These are phyloP conservation scores for Pseudogymnoascus sp. DNA, from an alignment of 2,329 filamentous ascomycete genomes.

Conservation along the genomic window DNA sequence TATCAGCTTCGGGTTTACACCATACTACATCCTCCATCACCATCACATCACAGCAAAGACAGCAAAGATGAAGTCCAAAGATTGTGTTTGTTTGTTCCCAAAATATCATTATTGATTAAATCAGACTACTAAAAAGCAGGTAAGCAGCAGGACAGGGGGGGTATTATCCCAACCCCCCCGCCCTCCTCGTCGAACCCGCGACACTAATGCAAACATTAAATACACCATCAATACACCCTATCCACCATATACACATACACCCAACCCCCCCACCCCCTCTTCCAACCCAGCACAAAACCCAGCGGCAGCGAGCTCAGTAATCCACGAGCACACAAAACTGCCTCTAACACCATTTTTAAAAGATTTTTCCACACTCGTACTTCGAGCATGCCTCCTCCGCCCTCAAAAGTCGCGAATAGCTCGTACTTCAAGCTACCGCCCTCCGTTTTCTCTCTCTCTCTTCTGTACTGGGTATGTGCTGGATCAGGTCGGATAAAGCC, in stretches of 20 bases:
- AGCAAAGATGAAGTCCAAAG: too few relatives aligned
- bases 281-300: neutral
- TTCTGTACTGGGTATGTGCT: neutral
- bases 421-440: neutral
- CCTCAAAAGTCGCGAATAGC: neutral
- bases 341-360: neutral
- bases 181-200: neutral
- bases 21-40: neutral
- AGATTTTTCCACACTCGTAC: neutral
- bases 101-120: neutral
- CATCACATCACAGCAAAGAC: neutral
- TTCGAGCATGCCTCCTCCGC: neutral
- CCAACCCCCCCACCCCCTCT: neutral
- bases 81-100: neutral
- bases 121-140: neutral
- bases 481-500: neutral
- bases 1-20: too few relatives aligned
- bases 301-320: neutral
- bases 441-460: neutral
- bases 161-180: neutral
- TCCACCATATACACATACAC: neutral
- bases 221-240: neutral
- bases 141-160: neutral
- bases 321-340: neutral
- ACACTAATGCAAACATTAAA: neutral